A percentile compares a stretch with the other conserved stretches of the same genome.
Conservation (phyloP, 768 basidiomycete genomes). For the Pleurotus citrinopileatus region DNA sequence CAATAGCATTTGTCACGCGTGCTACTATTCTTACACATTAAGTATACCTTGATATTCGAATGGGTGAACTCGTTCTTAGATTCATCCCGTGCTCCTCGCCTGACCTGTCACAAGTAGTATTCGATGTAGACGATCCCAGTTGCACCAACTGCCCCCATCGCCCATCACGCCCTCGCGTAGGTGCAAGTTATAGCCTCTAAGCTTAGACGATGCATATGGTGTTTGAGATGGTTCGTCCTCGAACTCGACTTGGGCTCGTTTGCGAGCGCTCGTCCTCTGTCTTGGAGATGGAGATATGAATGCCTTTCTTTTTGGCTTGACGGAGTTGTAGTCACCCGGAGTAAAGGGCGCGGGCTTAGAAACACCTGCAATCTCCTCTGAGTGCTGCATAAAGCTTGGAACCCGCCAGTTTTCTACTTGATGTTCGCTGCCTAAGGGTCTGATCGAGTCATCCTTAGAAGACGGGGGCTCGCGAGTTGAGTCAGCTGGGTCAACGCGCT, state of each 20-base stretch:
- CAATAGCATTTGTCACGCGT: too few species aligned
- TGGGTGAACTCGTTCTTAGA: too few species aligned
- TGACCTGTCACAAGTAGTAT: slow-evolving; percentile 2
- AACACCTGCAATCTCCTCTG: neutral
- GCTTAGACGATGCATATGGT: neutral
- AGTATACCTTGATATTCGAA: too few species aligned
- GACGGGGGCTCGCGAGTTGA: too few species aligned
- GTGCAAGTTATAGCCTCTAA: neutral
- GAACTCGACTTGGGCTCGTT: neutral
- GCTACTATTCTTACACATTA: too few species aligned
- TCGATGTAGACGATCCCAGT: neutral
- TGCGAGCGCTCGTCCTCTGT: neutral
- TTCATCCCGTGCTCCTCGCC: neutral
- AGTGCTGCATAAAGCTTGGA: neutral
- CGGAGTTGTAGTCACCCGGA: neutral
- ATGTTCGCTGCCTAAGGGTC: neutral
- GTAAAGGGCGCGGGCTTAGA: neutral
- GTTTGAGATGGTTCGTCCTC: neutral
- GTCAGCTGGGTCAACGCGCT: too few species aligned
- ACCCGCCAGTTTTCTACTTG: neutral
- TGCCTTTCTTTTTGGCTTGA: neutral
- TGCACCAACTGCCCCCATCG: neutral
- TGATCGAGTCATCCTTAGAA: too few species aligned
- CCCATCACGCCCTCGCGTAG: neutral
- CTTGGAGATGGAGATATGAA: neutral